Conservation (phyloP, 2,329 filamentous ascomycete genomes). For the Chaetomium sp. region DNA sequence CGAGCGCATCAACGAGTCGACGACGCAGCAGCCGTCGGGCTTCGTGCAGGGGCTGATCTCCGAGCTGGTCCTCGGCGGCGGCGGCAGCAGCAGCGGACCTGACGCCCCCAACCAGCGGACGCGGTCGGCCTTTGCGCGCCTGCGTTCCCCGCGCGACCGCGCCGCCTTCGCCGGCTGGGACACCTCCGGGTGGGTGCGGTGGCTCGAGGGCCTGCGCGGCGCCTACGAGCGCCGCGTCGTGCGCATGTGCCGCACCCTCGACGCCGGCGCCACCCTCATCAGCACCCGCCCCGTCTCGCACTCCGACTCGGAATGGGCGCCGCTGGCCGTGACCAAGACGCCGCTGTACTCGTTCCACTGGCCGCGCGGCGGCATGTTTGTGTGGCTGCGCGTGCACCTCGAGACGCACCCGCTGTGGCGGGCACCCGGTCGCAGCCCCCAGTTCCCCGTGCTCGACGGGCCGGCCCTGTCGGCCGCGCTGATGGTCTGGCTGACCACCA, state of each 20-base stretch:
- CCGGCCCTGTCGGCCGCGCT: slow-evolving; percentile 64
- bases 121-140: slow-evolving; percentile 35
- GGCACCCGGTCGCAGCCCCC: slow-evolving; percentile 37
- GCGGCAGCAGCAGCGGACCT: not conserved
- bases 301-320: slow-evolving; percentile 10
- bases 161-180: slow-evolving; percentile 66
- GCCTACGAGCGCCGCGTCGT: slow-evolving; percentile 85
- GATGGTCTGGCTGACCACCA: slow-evolving; percentile 69
- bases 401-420: slow-evolving; percentile 70
- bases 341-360: slow-evolving; percentile 75
- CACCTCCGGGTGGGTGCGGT: slow-evolving; percentile 83
- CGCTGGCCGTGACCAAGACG: slow-evolving; percentile 75
- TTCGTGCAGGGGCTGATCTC: slow-evolving; percentile 75
- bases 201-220: slow-evolving; percentile 82
- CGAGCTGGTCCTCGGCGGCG: slow-evolving; percentile 18
- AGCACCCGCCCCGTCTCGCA: slow-evolving; percentile 57
- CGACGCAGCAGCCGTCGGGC: slow-evolving; percentile 82
- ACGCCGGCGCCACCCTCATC: slow-evolving; percentile 66
- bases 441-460: slow-evolving; percentile 51
- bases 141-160: slow-evolving; percentile 50
- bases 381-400: slow-evolving; percentile 77
- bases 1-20: slow-evolving; percentile 67
- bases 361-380: slow-evolving; percentile 88
- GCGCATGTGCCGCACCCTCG: slow-evolving; percentile 72
- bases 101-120: not conserved